A percentile compares a stretch with the other conserved stretches of the same genome.
Conservation (phyloP, 2,329 filamentous ascomycete species). For the Geoglossum cookeanum region DNA sequence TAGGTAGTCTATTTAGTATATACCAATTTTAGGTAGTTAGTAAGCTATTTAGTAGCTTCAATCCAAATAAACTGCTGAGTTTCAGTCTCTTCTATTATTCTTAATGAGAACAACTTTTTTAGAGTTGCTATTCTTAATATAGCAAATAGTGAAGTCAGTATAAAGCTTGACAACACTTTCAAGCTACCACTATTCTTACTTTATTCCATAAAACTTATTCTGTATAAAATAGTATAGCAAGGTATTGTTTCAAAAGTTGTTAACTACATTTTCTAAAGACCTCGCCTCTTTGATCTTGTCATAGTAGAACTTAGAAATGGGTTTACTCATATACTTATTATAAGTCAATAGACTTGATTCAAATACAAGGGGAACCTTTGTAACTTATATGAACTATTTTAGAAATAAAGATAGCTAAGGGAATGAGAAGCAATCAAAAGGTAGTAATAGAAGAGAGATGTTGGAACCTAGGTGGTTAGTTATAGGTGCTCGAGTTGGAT, state of each 20-base stretch:
- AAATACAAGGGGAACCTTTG: not conserved
- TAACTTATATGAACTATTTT: not conserved
- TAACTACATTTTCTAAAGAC: constrained; percentile 1
- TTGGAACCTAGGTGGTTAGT: too few species aligned
- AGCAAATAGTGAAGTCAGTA: constrained; percentile 2
- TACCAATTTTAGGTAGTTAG: not conserved
- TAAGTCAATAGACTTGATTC: not conserved
- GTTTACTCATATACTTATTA: not conserved
- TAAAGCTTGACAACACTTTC: not conserved
- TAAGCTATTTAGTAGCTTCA: not conserved
- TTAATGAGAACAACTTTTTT: constrained; percentile 4
- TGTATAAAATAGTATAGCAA: not conserved
- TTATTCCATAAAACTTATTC: constrained; percentile 1
- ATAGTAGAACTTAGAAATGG: constrained; percentile 2
- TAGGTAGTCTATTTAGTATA: not conserved
- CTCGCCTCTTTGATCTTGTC: not conserved
- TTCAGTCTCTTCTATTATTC: constrained; percentile 1
- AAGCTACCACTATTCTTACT: not conserved
- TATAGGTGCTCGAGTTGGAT: too few species aligned
- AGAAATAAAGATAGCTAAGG: not conserved
- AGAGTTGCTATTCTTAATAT: constrained; percentile 1
- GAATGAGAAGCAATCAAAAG: too few species aligned
- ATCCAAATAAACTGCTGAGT: not conserved
- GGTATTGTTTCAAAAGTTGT: constrained; percentile 3
- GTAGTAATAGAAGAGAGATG: too few species aligned